Evolutionary conservation across 2,329 filamentous ascomycete genomes (phyloP).

Genomic region (Basipetospora chlamydospora): DNA sequence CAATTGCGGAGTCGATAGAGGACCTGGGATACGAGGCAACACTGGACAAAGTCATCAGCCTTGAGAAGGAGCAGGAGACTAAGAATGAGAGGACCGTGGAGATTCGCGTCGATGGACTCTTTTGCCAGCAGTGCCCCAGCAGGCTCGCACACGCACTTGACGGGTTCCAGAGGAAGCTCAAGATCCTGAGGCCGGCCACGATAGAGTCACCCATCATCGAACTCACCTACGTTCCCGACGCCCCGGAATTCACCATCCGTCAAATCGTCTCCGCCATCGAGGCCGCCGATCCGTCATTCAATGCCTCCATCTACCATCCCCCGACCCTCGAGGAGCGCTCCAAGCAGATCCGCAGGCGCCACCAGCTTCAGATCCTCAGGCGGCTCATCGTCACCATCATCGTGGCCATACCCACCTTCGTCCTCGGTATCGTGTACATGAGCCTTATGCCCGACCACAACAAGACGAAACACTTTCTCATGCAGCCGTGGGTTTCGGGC

Average conservation of each 20-base stretch:
- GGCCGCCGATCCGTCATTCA: conserved; percentile 49
- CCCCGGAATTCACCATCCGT: conserved; percentile 60
- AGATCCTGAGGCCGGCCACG: conserved; percentile 40
- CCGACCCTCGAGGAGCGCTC: conserved; percentile 75
- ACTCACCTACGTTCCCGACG: conserved; percentile 53
- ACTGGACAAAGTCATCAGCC: conserved; percentile 32
- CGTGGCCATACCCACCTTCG: conserved; percentile 65
- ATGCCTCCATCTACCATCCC: conserved; percentile 59
- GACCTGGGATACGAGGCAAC: conserved; percentile 52
- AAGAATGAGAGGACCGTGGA: conserved; percentile 40
- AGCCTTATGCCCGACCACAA: conserved; percentile 52
- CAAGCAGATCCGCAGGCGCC: conserved; percentile 52
- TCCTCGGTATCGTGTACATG: conserved; percentile 88
- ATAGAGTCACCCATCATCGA: conserved; percentile 51
- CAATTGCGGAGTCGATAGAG: conserved; percentile 34
- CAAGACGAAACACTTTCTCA: conserved; percentile 46
- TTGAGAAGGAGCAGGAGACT: conserved; percentile 18
- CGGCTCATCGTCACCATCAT: conserved; percentile 57
- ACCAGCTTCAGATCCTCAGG: conserved; percentile 52
- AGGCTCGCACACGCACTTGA: conserved; percentile 39
- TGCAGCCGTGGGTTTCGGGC: conserved; percentile 55
- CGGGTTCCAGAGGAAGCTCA: conserved; percentile 33
- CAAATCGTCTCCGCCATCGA: conserved; percentile 56
- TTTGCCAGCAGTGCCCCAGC: conserved; percentile 56
- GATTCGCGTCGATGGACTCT: conserved; percentile 56